Evolutionary conservation across 164 flowering plant species (phyloP).

Genomic region (Pachysandra terminalis): DNA sequence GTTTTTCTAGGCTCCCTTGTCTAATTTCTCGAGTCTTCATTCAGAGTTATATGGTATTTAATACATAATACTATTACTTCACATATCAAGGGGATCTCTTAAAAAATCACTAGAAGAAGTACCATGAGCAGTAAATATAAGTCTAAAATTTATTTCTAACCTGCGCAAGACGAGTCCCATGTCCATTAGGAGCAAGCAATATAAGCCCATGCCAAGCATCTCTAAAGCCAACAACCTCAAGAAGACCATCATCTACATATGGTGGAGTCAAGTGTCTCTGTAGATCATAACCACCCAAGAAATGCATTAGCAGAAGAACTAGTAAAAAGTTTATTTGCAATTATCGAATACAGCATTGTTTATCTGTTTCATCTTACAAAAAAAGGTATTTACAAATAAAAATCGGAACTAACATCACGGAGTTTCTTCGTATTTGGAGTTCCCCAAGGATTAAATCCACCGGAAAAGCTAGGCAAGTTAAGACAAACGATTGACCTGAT

Average conservation of each 20-base stretch:
- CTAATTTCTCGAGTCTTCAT: background rate
- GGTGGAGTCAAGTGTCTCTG: slow-evolving; percentile 84
- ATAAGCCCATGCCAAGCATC: slow-evolving; percentile 96
- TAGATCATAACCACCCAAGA: slow-evolving; percentile 12
- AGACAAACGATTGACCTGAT: slow-evolving; percentile 87
- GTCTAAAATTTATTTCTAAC: slow-evolving; percentile 26
- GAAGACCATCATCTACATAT: slow-evolving; percentile 77
- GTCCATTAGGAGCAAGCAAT: slow-evolving; percentile 76
- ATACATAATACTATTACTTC: background rate
- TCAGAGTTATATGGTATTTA: background rate
- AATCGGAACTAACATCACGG: slow-evolving; percentile 48
- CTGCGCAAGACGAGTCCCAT: slow-evolving; percentile 97
- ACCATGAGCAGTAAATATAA: background rate
- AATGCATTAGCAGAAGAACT: background rate
- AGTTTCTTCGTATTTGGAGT: slow-evolving; percentile 51
- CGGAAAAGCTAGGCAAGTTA: slow-evolving; percentile 91
- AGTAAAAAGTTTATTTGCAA: background rate
- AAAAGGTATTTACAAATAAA: slow-evolving; percentile 3
- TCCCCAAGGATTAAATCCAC: slow-evolving; percentile 97
- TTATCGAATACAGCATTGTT: background rate
- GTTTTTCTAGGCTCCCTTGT: background rate
- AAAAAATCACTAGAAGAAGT: background rate
- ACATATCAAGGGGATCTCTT: background rate
- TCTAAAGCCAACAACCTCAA: slow-evolving; percentile 88
- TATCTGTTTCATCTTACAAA: no score